phyloP scores from a whole-genome alignment of 2,329 filamentous ascomycete genomes.

The Leptographium lundbergii region DNA sequence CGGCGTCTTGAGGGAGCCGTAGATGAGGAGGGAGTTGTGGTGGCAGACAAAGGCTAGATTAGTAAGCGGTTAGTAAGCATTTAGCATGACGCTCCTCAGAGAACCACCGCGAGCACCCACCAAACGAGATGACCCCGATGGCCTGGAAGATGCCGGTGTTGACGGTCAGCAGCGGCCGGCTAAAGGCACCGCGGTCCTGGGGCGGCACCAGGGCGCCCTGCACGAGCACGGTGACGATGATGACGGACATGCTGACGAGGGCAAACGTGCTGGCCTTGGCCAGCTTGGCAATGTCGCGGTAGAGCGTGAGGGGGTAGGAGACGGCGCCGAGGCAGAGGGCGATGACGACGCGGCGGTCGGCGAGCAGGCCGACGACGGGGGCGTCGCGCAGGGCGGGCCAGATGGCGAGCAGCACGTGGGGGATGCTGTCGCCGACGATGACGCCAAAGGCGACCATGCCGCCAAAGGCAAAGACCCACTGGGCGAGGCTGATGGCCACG shows the following conservation, averaged over 20 bases:
- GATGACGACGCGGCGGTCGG: slow-evolving; percentile 72
- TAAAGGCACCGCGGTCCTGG: slow-evolving; percentile 60
- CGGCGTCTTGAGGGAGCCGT: slow-evolving; percentile 84
- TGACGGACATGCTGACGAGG: slow-evolving; percentile 83
- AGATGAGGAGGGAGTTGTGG: slow-evolving; percentile 95
- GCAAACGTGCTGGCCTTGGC: slow-evolving; percentile 93
- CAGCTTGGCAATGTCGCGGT: slow-evolving; percentile 95
- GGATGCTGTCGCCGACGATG: slow-evolving; percentile 93
- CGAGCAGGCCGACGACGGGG: slow-evolving; percentile 70
- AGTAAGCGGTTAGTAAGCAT: not conserved
- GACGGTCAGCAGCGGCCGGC: slow-evolving; percentile 58
- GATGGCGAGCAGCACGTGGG: slow-evolving; percentile 70
- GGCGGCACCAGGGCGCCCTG: slow-evolving; percentile 66
- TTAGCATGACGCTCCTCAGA: no score
- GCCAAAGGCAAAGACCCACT: slow-evolving; percentile 98
- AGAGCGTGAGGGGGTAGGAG: slow-evolving; percentile 84
- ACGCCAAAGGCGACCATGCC: slow-evolving; percentile 98
- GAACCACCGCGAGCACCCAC: slow-evolving; percentile 31
- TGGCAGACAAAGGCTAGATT: slow-evolving; percentile 54
- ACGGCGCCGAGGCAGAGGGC: slow-evolving; percentile 75
- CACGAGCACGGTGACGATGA: slow-evolving; percentile 75
- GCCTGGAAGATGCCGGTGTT: slow-evolving; percentile 88
- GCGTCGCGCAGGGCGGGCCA: slow-evolving; percentile 64
- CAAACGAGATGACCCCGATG: slow-evolving; percentile 95
- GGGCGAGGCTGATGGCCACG: slow-evolving; percentile 77